Conservation (phyloP, 192 early-diverging fungal genomes). For the Coemansia sp. region DNA sequence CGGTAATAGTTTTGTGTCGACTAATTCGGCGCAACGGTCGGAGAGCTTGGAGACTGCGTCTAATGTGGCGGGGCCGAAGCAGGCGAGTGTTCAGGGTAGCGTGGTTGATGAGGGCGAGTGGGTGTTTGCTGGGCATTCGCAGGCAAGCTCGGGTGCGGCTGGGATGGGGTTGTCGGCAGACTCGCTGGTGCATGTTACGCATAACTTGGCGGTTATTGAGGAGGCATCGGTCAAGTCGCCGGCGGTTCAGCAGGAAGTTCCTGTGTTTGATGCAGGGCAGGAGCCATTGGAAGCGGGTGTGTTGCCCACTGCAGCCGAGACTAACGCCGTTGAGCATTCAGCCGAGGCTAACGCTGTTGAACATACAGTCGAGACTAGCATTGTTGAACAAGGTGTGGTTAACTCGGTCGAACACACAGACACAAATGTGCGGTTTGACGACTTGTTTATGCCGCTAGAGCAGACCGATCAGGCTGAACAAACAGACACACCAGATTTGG, state of each 20-base stretch:
- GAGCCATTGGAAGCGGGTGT: neutral
- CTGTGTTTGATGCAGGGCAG: too few relatives aligned
- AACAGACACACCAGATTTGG: neutral
- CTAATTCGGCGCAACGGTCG: slow-evolving; percentile 5
- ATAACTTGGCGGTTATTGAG: slow-evolving; percentile 19
- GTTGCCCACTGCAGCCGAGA: neutral
- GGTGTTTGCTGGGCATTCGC: slow-evolving; percentile 40
- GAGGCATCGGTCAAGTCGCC: slow-evolving; percentile 16
- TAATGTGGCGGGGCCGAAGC: neutral
- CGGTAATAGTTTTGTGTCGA: slow-evolving; percentile 25
- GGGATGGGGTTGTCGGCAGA: slow-evolving; percentile 24
- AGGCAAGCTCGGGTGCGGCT: slow-evolving; percentile 12
- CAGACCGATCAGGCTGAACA: neutral
- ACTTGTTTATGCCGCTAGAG: slow-evolving; percentile 19
- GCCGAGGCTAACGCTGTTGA: too few relatives aligned
- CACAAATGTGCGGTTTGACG: slow-evolving; percentile 7
- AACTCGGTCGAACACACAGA: too few relatives aligned
- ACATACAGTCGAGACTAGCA: too few relatives aligned
- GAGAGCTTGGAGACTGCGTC: slow-evolving; percentile 1
- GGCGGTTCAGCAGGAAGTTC: neutral
- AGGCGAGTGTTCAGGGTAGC: slow-evolving; percentile 10
- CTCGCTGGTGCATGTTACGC: slow-evolving; percentile 31
- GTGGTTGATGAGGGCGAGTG: slow-evolving; percentile 40
- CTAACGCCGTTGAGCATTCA: neutral
- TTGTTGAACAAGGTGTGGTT: too few relatives aligned